Percentiles rank a stretch among this genome's conserved stretches.
These are phyloP conservation scores for Peniophora sp. DNA, from an alignment of 1,284 basidiomycete species.

Conservation along the genomic window DNA sequence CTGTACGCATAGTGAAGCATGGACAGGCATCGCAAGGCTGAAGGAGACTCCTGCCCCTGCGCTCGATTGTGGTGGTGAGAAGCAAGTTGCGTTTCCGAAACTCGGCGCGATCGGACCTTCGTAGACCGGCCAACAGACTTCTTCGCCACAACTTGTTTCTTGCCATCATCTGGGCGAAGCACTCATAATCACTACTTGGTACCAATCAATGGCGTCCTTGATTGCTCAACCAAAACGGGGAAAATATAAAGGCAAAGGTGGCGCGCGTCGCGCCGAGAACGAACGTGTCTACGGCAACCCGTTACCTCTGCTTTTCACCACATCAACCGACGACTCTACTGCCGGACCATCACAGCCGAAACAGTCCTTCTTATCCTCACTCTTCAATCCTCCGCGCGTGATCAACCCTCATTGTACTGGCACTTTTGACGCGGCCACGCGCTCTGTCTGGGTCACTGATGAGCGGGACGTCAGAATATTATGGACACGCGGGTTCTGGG, in stretches of 20 bases:
- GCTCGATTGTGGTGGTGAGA: too few species aligned
- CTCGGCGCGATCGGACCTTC: too few species aligned
- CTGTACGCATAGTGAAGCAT: too few species aligned
- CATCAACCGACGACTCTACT: not conserved
- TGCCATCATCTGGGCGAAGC: too few species aligned
- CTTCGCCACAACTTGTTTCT: too few species aligned
- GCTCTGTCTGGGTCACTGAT: conserved; percentile 75
- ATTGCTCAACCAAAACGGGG: too few species aligned
- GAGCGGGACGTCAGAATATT: conserved; percentile 57
- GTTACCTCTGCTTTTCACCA: conserved; percentile 50
- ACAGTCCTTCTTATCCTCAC: conserved; percentile 17
- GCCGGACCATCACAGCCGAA: conserved; percentile 21
- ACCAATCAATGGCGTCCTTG: too few species aligned
- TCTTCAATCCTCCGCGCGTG: conserved; percentile 47
- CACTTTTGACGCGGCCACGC: conserved; percentile 63
- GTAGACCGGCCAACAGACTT: too few species aligned
- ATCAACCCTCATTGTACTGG: conserved; percentile 62
- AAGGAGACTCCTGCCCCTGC: too few species aligned
- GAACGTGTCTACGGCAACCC: conserved; percentile 60
- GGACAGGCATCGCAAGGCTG: too few species aligned
- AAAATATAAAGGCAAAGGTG: conserved; percentile 30
- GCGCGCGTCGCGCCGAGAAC: conserved; percentile 49
- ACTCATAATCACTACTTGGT: too few species aligned
- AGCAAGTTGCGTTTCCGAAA: too few species aligned
- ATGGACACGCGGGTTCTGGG: conserved; percentile 93